These are phyloP conservation scores for Aschersonia sp. DNA, from an alignment of 2,329 filamentous ascomycete genomes.

Conservation along the genomic window DNA sequence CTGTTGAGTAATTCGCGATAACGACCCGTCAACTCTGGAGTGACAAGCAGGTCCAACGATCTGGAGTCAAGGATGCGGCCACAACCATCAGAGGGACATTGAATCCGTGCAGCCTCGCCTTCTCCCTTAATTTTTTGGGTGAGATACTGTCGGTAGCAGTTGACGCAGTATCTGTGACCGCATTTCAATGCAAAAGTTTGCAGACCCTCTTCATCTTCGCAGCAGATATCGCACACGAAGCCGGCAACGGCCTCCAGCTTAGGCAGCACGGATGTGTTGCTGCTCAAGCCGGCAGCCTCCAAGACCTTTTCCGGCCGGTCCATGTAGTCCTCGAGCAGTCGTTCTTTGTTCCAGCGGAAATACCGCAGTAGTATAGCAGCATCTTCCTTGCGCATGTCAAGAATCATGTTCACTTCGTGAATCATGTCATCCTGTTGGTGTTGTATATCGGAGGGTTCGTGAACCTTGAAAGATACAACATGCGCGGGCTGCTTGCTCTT, in stretches of 20 bases:
- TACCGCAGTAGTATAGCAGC: constrained; percentile 80
- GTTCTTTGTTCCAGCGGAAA: constrained; percentile 92
- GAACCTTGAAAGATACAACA: constrained; percentile 74
- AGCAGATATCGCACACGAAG: constrained; percentile 93
- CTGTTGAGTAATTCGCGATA: constrained; percentile 80
- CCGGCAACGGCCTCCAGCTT: constrained; percentile 56
- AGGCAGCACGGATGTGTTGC: constrained; percentile 44
- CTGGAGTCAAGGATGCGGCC: constrained; percentile 82
- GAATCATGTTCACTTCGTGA: constrained; percentile 78
- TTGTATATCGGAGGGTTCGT: constrained; percentile 67
- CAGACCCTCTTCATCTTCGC: constrained; percentile 66
- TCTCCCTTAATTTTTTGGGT: constrained; percentile 89
- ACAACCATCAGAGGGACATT: constrained; percentile 81
- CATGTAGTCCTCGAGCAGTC: constrained; percentile 92
- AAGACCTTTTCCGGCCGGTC: constrained; percentile 67
- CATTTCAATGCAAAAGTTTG: constrained; percentile 90
- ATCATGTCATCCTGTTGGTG: constrained; percentile 75
- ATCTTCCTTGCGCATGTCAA: constrained; percentile 79
- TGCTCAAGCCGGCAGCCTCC: constrained; percentile 69
- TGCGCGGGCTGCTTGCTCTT: constrained; percentile 62
- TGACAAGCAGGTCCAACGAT: constrained; percentile 65
- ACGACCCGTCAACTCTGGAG: constrained; percentile 38
- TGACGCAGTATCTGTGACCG: constrained; percentile 80
- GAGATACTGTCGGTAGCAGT: constrained; percentile 86
- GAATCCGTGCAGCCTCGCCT: constrained; percentile 85